Evolutionary conservation across 495 filamentous ascomycete species (phyloP).

Genomic region (Penicillium cosmopolitanum): DNA sequence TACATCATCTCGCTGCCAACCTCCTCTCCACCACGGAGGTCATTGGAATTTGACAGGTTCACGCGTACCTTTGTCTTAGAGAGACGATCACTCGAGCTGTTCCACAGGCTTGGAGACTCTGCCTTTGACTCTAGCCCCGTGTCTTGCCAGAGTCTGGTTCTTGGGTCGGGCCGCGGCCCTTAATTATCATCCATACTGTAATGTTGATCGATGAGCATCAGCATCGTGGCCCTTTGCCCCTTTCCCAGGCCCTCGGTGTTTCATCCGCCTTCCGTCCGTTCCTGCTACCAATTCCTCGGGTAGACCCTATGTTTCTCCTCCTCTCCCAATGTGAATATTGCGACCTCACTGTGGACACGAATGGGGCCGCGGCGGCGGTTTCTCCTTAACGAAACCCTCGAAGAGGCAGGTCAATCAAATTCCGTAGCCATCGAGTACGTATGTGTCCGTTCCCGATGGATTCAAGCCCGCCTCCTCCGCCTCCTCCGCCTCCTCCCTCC

Average conservation of each 20-base stretch:
- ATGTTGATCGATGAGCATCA: slow-evolving; percentile 14
- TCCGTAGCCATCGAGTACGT: background rate
- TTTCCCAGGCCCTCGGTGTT: slow-evolving; percentile 25
- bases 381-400: background rate
- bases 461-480: too few relatives aligned
- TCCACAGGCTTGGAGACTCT: background rate
- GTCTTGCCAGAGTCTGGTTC: slow-evolving; percentile 6
- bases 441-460: background rate
- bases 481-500: background rate
- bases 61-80: slow-evolving; percentile 12
- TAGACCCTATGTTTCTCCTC: background rate
- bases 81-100: slow-evolving; percentile 7
- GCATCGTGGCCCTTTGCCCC: slow-evolving; percentile 17
- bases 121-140: background rate
- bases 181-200: background rate
- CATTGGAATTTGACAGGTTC: slow-evolving; percentile 23
- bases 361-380: background rate
- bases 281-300: slow-evolving; percentile 19
- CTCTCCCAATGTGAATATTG: background rate
- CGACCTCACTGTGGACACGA: too few relatives aligned
- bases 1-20: background rate
- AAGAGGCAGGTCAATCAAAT: background rate
- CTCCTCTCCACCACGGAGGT: background rate
- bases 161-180: slow-evolving; percentile 19
- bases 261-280: slow-evolving; percentile 10